Percentiles rank a stretch among this genome's conserved stretches.
These are phyloP conservation scores for Actinomortierella wolfii DNA, from an alignment of 371 early-diverging fungal species.

Conservation along the genomic window DNA sequence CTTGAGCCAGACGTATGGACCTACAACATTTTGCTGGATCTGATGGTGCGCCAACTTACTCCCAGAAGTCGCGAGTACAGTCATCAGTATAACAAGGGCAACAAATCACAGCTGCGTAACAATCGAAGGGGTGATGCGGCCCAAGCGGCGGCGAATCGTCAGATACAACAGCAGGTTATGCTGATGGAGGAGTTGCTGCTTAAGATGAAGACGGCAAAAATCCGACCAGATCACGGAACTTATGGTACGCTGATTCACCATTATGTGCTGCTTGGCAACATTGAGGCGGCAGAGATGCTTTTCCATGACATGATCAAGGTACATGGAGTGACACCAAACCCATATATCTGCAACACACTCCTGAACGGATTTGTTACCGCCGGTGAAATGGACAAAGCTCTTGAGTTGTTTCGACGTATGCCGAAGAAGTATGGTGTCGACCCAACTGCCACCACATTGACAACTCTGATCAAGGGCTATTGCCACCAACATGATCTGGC, in stretches of 20 bases:
- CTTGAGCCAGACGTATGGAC: constrained; percentile 41
- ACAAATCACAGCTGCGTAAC: not conserved
- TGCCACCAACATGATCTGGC: constrained; percentile 45
- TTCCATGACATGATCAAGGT: constrained; percentile 42
- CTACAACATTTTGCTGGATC: constrained; percentile 29
- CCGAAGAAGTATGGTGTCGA: constrained; percentile 37
- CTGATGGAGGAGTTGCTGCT: constrained; percentile 25
- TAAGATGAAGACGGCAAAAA: constrained; percentile 26
- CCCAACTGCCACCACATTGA: constrained; percentile 40
- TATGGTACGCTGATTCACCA: constrained; percentile 43
- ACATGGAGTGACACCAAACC: constrained; percentile 24
- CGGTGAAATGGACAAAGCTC: constrained; percentile 52
- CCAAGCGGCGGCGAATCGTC: constrained; percentile 1
- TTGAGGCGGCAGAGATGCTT: constrained; percentile 45
- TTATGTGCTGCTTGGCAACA: constrained; percentile 46
- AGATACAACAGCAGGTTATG: constrained; percentile 21
- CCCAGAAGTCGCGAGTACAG: constrained; percentile 4
- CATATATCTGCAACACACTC: constrained; percentile 44
- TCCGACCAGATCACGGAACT: constrained; percentile 39
- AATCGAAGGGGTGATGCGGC: constrained; percentile 7
- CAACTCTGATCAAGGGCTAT: constrained; percentile 50
- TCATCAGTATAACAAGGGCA: not conserved
- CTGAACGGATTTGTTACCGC: constrained; percentile 50
- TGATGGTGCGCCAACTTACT: constrained; percentile 4
- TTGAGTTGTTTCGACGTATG: constrained; percentile 43